phyloP scores from a whole-genome alignment of 176 grass and related monocot genomes.

The Paspalum vaginatum region DNA sequence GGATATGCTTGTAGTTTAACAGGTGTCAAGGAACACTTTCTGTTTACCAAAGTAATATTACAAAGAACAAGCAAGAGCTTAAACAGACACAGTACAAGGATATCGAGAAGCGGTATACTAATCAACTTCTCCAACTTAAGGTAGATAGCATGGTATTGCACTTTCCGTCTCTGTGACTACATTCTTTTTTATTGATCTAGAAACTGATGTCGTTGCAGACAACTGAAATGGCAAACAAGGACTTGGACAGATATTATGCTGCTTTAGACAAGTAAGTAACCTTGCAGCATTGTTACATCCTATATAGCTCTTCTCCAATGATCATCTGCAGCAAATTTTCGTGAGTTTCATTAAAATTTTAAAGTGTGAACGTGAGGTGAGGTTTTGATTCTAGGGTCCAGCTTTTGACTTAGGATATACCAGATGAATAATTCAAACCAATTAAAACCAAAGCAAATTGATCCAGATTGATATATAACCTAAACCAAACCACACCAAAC shows the following conservation, averaged over 20 bases:
- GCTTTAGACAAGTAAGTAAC: constrained; percentile 88
- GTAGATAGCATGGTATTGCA: constrained; percentile 49
- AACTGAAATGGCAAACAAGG: constrained; percentile 98
- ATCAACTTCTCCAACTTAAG: constrained; percentile 98
- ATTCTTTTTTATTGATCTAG: constrained; percentile 40
- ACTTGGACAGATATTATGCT: constrained; percentile 90
- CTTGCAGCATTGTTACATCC: neutral
- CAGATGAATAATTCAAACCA: too few species aligned
- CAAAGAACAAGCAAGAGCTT: constrained; percentile 87
- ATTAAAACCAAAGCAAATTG: too few species aligned
- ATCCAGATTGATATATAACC: too few species aligned
- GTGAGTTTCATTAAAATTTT: too few species aligned
- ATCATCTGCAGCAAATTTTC: too few species aligned
- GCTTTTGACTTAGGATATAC: too few species aligned
- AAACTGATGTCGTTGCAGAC: constrained; percentile 60
- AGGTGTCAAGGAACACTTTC: constrained; percentile 86
- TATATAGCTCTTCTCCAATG: neutral
- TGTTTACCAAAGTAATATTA: constrained; percentile 93
- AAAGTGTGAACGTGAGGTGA: too few species aligned
- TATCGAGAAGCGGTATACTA: constrained; percentile 83
- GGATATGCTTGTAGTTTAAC: constrained; percentile 71
- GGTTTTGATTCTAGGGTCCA: too few species aligned
- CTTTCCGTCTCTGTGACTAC: constrained; percentile 28
- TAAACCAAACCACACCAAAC: too few species aligned
- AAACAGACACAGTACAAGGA: constrained; percentile 96